A percentile compares a stretch with the other conserved stretches of the same genome.
Evolutionary conservation across 768 basidiomycete genomes (phyloP).

Genomic region (Collybiopsis confluens): DNA sequence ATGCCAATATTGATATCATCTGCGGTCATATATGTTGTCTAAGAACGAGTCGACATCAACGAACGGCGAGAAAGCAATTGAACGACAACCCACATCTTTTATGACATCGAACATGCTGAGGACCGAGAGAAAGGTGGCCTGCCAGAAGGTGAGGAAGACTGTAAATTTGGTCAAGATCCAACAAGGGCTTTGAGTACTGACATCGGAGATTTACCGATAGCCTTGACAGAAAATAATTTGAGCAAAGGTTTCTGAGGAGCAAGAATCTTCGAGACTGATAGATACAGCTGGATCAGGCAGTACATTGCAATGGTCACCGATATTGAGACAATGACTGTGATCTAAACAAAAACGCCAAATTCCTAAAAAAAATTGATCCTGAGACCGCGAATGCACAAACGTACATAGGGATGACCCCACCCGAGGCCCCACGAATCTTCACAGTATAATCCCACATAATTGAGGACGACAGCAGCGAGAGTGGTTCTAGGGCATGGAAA

Average conservation of each 20-base stretch:
- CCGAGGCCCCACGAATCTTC: slow-evolving; percentile 63
- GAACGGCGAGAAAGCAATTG: neutral
- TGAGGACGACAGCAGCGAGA: slow-evolving; percentile 54
- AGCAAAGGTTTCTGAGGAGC: slow-evolving; percentile 56
- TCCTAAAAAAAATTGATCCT: neutral
- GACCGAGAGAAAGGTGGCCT: slow-evolving; percentile 54
- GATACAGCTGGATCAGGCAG: slow-evolving; percentile 67
- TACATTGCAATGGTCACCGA: slow-evolving; percentile 80
- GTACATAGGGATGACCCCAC: slow-evolving; percentile 68
- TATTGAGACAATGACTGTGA: slow-evolving; percentile 55
- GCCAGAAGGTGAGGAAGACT: slow-evolving; percentile 81
- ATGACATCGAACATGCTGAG: slow-evolving; percentile 56
- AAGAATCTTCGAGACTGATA: slow-evolving; percentile 51
- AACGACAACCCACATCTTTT: slow-evolving; percentile 45
- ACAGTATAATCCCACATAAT: slow-evolving; percentile 68
- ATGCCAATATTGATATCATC: slow-evolving; percentile 71
- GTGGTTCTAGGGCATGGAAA: slow-evolving; percentile 45
- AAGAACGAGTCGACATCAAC: neutral
- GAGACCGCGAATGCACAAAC: slow-evolving; percentile 13
- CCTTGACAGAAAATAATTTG: slow-evolving; percentile 70
- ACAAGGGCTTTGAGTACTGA: too few relatives aligned
- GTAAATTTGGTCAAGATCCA: neutral
- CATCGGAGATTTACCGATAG: slow-evolving; percentile 46
- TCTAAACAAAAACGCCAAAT: slow-evolving; percentile 28
- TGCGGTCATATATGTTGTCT: slow-evolving; percentile 69